These are phyloP conservation scores for Aureobasidium sp. DNA, from an alignment of 2,329 filamentous ascomycete genomes.

Conservation along the genomic window DNA sequence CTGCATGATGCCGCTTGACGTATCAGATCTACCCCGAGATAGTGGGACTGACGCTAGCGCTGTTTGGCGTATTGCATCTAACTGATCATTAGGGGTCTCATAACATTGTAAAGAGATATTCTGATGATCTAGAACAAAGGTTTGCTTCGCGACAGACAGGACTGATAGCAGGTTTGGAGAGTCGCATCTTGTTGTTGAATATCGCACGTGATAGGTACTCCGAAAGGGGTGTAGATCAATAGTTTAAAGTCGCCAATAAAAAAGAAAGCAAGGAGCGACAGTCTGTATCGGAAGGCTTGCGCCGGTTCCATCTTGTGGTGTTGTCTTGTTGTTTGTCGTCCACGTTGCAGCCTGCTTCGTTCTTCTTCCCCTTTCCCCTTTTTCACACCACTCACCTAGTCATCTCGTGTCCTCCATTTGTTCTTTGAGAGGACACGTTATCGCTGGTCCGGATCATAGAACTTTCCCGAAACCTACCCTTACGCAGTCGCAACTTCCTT, in stretches of 20 bases:
- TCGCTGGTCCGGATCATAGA: neutral
- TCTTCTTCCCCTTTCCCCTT: neutral
- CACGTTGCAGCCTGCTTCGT: slow-evolving; percentile 5
- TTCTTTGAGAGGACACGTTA: neutral
- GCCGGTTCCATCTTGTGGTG: neutral
- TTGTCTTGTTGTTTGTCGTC: neutral
- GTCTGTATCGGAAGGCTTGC: neutral
- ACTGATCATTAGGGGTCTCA: neutral
- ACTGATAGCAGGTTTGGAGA: neutral
- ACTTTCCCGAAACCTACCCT: neutral
- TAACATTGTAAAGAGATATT: neutral
- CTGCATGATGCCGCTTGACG: slow-evolving; percentile 13
- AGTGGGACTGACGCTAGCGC: slow-evolving; percentile 7
- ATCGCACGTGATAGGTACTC: neutral
- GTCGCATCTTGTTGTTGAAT: neutral
- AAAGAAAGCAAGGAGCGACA: neutral
- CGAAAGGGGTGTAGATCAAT: slow-evolving; percentile 2
- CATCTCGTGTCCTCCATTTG: neutral
- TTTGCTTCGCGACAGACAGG: neutral
- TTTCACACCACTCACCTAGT: neutral
- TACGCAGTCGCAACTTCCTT: neutral
- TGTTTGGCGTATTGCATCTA: slow-evolving; percentile 10
- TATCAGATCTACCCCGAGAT: slow-evolving; percentile 11
- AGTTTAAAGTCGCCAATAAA: neutral
- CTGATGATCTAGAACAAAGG: neutral